Percentiles rank a stretch among this genome's conserved stretches.
Conservation (phyloP, 2,329 filamentous ascomycete genomes). For the Talaromyces sp. region DNA sequence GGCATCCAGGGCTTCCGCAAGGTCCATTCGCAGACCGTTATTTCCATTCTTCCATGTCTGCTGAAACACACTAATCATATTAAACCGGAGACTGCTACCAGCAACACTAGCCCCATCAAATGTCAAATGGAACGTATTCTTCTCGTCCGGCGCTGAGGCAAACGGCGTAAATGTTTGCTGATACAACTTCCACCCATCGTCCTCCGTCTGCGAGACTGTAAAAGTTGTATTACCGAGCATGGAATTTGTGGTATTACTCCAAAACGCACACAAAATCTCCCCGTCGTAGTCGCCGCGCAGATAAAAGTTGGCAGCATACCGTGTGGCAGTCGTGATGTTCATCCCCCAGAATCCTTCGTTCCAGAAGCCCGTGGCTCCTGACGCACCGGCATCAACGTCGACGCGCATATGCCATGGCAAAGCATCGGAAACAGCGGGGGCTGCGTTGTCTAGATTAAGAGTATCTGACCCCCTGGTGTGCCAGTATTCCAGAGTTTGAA, state of each 20-base stretch:
- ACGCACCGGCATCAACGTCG: background rate
- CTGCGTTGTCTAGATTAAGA: background rate
- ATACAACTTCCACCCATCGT: background rate
- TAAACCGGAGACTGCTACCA: slow-evolving; percentile 32
- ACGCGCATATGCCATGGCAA: background rate
- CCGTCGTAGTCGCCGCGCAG: too few species aligned
- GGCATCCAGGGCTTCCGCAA: slow-evolving; percentile 34
- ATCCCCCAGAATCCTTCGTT: background rate
- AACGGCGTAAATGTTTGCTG: background rate
- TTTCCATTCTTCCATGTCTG: slow-evolving; percentile 52
- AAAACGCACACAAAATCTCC: background rate
- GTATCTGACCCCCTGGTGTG: background rate
- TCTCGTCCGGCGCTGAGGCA: background rate
- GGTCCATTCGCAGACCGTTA: slow-evolving; percentile 55
- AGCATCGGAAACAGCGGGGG: background rate
- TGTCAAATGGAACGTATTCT: background rate
- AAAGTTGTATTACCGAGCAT: background rate
- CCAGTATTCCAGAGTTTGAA: slow-evolving; percentile 43
- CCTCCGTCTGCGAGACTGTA: slow-evolving; percentile 39
- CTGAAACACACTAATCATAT: slow-evolving; percentile 56
- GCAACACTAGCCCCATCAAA: background rate
- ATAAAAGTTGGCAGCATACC: background rate
- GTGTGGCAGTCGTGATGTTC: background rate
- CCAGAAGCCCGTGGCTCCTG: slow-evolving; percentile 32
- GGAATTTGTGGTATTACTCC: background rate